Evolutionary conservation across 768 basidiomycete species (phyloP).

Genomic region (Collybia mongolica): DNA sequence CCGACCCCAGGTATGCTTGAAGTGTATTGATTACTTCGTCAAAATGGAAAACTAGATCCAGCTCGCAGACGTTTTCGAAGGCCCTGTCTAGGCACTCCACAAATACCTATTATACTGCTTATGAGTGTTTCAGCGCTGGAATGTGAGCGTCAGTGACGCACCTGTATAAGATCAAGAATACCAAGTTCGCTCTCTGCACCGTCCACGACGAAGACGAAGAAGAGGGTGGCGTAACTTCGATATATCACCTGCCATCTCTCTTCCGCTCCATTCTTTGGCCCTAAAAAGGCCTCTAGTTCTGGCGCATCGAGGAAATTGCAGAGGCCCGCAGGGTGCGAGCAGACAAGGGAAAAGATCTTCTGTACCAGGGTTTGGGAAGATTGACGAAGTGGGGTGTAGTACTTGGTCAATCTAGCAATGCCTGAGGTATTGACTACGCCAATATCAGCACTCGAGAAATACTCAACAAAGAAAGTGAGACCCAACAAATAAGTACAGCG

Average conservation of each 20-base stretch:
- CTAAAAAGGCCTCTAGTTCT: conserved; percentile 75
- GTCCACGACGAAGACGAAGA: conserved; percentile 97
- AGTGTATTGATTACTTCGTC: conserved; percentile 68
- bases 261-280: conserved; percentile 48
- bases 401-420: conserved; percentile 80
- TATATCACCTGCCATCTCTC: conserved; percentile 88
- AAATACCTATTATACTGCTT: conserved; percentile 65
- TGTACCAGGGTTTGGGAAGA: conserved; percentile 70
- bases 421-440: conserved; percentile 88
- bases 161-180: conserved; percentile 95
- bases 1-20: neutral
- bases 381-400: conserved; percentile 79
- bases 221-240: conserved; percentile 92
- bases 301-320: conserved; percentile 98
- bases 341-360: conserved; percentile 89
- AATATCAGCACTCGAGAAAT: conserved; percentile 3
- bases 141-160: conserved; percentile 30
- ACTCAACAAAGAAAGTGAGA: conserved; percentile 4
- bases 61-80: conserved; percentile 98
- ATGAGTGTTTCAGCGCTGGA: no score
- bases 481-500: conserved; percentile 80
- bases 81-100: conserved; percentile 95
- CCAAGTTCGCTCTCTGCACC: conserved; percentile 96
- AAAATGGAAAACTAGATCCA: conserved; percentile 98
- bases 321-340: conserved; percentile 72